A percentile compares a stretch with the other conserved stretches of the same genome.
These are phyloP conservation scores for Paratinospora sagittata DNA, from an alignment of 164 flowering plant genomes.

Conservation along the genomic window DNA sequence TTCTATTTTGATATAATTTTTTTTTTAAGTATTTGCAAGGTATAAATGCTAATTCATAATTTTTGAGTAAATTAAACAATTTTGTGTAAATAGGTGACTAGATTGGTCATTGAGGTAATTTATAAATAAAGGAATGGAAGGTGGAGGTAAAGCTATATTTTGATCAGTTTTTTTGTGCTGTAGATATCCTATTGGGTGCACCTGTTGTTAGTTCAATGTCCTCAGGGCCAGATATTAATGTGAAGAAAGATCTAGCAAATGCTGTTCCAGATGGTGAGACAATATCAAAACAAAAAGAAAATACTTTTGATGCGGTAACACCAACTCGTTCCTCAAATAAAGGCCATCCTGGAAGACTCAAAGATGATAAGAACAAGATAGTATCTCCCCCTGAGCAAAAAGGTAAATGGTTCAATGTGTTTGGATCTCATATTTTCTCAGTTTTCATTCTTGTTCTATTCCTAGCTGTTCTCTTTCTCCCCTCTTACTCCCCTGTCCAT, in stretches of 20 bases:
- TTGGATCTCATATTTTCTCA: not conserved
- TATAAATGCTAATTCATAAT: not conserved
- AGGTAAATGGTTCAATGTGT: slow-evolving; percentile 6
- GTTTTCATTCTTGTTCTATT: not conserved
- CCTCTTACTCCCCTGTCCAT: no score
- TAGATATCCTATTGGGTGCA: slow-evolving; percentile 13
- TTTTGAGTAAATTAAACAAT: not conserved
- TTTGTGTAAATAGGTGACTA: not conserved
- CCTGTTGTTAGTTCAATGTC: slow-evolving; percentile 6
- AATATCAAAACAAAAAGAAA: slow-evolving; percentile 6
- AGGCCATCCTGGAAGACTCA: slow-evolving; percentile 5
- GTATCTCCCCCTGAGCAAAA: slow-evolving; percentile 8
- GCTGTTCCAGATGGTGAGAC: slow-evolving; percentile 1
- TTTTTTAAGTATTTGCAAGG: not conserved
- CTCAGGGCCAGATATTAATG: slow-evolving; percentile 8
- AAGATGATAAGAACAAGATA: not conserved
- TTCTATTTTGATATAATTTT: not conserved
- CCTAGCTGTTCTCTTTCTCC: no score
- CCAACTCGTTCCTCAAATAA: not conserved
- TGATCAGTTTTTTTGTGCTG: slow-evolving; percentile 6
- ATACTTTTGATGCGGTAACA: not conserved
- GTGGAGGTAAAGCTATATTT: not conserved
- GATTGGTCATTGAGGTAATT: not conserved
- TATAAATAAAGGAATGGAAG: not conserved
- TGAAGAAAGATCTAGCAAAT: slow-evolving; percentile 5